phyloP scores from a whole-genome alignment of 768 basidiomycete species.

The Rubroboletus pulcherrimus region DNA sequence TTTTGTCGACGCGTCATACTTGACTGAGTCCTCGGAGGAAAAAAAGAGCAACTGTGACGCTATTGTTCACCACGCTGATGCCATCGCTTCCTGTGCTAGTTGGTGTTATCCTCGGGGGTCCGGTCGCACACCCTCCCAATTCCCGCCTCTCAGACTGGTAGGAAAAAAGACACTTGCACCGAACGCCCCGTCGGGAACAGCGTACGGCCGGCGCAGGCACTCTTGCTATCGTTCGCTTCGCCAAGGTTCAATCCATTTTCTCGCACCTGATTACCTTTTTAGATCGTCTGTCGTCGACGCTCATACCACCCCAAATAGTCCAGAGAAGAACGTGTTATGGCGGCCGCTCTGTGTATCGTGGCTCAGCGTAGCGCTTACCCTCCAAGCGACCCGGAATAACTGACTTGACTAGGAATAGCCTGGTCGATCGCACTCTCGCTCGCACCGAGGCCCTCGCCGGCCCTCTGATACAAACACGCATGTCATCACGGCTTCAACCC shows the following conservation, averaged over 20 bases:
- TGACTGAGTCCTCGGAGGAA: not conserved
- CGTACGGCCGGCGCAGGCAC: not conserved
- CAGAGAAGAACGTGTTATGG: not conserved
- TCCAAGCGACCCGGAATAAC: not conserved
- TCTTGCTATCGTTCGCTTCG: not conserved
- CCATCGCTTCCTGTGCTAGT: not conserved
- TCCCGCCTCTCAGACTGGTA: not conserved
- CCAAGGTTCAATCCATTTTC: not conserved
- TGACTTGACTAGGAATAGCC: not conserved
- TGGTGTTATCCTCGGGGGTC: not conserved
- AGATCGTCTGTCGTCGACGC: not conserved
- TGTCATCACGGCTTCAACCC: not conserved
- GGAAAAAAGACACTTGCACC: not conserved
- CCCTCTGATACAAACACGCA: not conserved
- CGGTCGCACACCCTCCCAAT: not conserved
- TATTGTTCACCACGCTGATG: not conserved
- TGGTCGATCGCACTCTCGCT: not conserved
- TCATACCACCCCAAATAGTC: not conserved
- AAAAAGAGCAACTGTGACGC: not conserved
- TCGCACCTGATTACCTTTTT: conserved; percentile 2
- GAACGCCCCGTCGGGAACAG: not conserved
- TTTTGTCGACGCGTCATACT: not conserved
- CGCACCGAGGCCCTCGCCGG: not conserved
- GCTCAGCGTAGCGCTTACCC: not conserved
- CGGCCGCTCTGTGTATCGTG: not conserved